Evolutionary conservation across 768 basidiomycete species (phyloP).

Genomic region (Macrolepiota fuliginosa): DNA sequence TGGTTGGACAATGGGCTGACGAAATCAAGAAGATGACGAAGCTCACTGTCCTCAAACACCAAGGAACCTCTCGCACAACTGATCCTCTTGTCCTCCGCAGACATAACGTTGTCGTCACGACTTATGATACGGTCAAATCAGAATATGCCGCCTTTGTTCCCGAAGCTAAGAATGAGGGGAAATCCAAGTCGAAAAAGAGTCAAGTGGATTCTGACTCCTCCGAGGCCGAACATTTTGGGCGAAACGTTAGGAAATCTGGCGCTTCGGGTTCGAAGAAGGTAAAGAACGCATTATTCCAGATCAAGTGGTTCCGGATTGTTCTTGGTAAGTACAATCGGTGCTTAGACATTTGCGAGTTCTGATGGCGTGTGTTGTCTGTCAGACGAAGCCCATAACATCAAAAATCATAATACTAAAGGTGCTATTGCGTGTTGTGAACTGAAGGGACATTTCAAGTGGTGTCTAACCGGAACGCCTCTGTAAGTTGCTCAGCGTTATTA

Average conservation of each 20-base stretch:
- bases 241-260: conserved; percentile 37
- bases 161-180: conserved; percentile 49
- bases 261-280: conserved; percentile 41
- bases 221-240: conserved; percentile 45
- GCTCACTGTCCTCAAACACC: conserved; percentile 77
- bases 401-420: conserved; percentile 77
- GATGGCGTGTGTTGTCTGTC: background rate
- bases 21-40: conserved; percentile 76
- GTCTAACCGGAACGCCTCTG: conserved; percentile 83
- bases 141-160: conserved; percentile 62
- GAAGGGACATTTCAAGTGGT: conserved; percentile 82
- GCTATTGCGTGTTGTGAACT: conserved; percentile 78
- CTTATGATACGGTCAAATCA: conserved; percentile 80
- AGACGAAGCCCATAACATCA: conserved; percentile 97
- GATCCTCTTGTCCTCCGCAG: conserved; percentile 53
- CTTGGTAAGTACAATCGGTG: conserved; percentile 51
- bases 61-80: conserved; percentile 71
- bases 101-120: conserved; percentile 79
- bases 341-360: background rate
- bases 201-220: conserved; percentile 34
- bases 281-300: conserved; percentile 68
- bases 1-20: conserved; percentile 88
- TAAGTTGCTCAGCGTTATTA: conserved; percentile 23
- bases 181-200: conserved; percentile 34
- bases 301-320: conserved; percentile 84